Evolutionary conservation across 768 basidiomycete genomes (phyloP).

Genomic region (Russula sp.): DNA sequence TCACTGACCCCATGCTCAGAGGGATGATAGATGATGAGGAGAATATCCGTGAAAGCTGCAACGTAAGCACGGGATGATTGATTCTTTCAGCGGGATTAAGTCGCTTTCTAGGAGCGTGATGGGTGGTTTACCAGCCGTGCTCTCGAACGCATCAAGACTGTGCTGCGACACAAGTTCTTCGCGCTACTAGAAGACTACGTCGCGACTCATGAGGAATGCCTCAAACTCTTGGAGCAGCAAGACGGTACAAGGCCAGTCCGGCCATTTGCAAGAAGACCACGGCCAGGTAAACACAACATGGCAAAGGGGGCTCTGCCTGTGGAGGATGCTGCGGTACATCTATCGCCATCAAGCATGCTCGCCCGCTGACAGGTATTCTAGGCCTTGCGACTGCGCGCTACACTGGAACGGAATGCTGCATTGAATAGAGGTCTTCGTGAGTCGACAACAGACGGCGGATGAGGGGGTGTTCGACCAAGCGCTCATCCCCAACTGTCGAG

Average conservation of each 20-base stretch:
- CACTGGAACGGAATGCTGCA: conserved; percentile 33
- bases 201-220: conserved; percentile 72
- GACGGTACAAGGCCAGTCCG: conserved; percentile 37
- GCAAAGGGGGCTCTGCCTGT: conserved; percentile 80
- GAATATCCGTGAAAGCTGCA: conserved; percentile 65
- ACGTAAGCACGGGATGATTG: conserved; percentile 53
- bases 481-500: neutral
- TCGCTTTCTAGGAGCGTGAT: conserved; percentile 59
- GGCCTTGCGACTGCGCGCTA: conserved; percentile 68
- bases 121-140: conserved; percentile 84
- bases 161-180: conserved; percentile 85
- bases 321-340: conserved; percentile 76
- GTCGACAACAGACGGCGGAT: conserved; percentile 17
- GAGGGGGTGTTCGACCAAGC: neutral
- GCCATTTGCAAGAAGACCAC: conserved; percentile 50
- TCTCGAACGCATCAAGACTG: conserved; percentile 78
- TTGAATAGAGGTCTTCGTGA: conserved; percentile 20
- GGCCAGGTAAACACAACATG: conserved; percentile 81
- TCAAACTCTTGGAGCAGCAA: conserved; percentile 51
- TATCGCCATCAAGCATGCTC: neutral
- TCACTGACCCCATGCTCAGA: conserved; percentile 79
- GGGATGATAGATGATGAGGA: conserved; percentile 74
- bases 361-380: conserved; percentile 33
- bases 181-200: conserved; percentile 68
- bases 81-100: conserved; percentile 11